Evolutionary conservation across 495 filamentous ascomycete species (phyloP).

Genomic region (Neurospora pannonica): DNA sequence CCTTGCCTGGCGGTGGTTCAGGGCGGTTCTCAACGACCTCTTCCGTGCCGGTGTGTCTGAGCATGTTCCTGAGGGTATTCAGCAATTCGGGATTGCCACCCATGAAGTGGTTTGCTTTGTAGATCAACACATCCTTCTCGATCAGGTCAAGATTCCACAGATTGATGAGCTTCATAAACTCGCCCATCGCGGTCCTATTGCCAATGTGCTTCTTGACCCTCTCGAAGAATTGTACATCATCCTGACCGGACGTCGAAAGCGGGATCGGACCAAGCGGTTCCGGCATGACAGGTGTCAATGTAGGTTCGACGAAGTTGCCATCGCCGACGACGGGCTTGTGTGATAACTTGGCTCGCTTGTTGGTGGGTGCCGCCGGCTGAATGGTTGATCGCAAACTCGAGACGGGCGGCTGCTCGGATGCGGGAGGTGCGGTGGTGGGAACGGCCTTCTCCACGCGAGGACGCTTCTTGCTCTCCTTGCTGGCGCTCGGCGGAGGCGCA

Average conservation of each 20-base stretch:
- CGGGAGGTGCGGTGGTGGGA: slow-evolving; percentile 13
- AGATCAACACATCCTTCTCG: slow-evolving; percentile 65
- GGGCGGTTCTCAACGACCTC: slow-evolving; percentile 72
- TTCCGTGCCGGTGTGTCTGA: slow-evolving; percentile 62
- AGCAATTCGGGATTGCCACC: slow-evolving; percentile 80
- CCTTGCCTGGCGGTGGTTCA: slow-evolving; percentile 58
- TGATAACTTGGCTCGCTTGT: slow-evolving; percentile 53
- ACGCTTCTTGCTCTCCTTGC: slow-evolving; percentile 70
- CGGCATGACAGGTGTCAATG: slow-evolving; percentile 75
- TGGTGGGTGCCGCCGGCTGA: slow-evolving; percentile 19
- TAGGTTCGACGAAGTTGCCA: slow-evolving; percentile 68
- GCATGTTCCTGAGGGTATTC: slow-evolving; percentile 72
- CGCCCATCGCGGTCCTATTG: slow-evolving; percentile 82
- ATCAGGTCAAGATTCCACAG: slow-evolving; percentile 87
- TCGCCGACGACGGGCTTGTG: slow-evolving; percentile 53
- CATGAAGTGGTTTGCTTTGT: slow-evolving; percentile 77
- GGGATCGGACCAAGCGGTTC: slow-evolving; percentile 72
- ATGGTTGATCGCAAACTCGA: slow-evolving; percentile 26
- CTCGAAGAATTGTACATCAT: slow-evolving; percentile 91
- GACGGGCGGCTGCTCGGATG: slow-evolving; percentile 23
- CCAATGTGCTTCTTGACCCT: slow-evolving; percentile 91
- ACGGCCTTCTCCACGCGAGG: slow-evolving; percentile 34
- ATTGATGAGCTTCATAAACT: slow-evolving; percentile 93
- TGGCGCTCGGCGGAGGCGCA: slow-evolving; percentile 67
- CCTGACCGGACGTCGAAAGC: slow-evolving; percentile 49